A percentile compares a stretch with the other conserved stretches of the same genome.
Evolutionary conservation across 495 filamentous ascomycete species (phyloP).

Genomic region (Diplogelasinospora grovesii): DNA sequence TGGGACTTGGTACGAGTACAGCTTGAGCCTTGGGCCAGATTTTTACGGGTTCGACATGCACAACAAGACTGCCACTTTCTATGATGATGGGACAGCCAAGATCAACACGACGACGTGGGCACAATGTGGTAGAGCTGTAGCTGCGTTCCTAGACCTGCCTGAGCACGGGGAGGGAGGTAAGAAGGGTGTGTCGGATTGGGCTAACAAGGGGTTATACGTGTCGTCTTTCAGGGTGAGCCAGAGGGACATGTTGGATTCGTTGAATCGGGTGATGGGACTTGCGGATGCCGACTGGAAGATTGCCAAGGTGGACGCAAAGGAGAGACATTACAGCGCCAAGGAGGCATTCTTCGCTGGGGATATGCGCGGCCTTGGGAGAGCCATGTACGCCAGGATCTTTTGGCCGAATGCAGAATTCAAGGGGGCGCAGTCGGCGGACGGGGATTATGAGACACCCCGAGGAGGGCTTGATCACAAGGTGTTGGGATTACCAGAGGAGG

Average conservation of each 20-base stretch:
- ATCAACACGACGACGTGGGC: constrained; percentile 34
- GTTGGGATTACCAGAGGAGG: constrained; percentile 49
- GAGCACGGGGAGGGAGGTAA: constrained; percentile 34
- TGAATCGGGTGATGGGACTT: constrained; percentile 47
- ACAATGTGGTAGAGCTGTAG: constrained; percentile 37
- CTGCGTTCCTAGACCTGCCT: constrained; percentile 32
- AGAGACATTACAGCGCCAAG: constrained; percentile 38
- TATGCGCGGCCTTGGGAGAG: constrained; percentile 38
- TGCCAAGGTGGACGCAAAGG: constrained; percentile 28
- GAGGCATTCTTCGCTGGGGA: constrained; percentile 29
- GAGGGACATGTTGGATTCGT: constrained; percentile 39
- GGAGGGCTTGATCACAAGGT: constrained; percentile 45
- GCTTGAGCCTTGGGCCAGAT: constrained; percentile 16
- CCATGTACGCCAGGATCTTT: constrained; percentile 48
- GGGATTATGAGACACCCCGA: too few species aligned
- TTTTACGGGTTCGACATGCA: constrained; percentile 29
- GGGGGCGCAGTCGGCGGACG: constrained; percentile 24
- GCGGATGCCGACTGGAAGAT: constrained; percentile 52
- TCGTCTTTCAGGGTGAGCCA: constrained; percentile 39
- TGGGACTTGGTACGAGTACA: constrained; percentile 44
- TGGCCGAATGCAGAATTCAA: constrained; percentile 32
- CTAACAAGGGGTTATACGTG: constrained; percentile 36
- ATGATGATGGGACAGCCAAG: constrained; percentile 24
- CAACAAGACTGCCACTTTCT: constrained; percentile 25
- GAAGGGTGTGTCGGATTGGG: constrained; percentile 24